A percentile compares a stretch with the other conserved stretches of the same genome.
Conservation (phyloP, 2,329 filamentous ascomycete species). For the Blastomyces gilchristii region DNA sequence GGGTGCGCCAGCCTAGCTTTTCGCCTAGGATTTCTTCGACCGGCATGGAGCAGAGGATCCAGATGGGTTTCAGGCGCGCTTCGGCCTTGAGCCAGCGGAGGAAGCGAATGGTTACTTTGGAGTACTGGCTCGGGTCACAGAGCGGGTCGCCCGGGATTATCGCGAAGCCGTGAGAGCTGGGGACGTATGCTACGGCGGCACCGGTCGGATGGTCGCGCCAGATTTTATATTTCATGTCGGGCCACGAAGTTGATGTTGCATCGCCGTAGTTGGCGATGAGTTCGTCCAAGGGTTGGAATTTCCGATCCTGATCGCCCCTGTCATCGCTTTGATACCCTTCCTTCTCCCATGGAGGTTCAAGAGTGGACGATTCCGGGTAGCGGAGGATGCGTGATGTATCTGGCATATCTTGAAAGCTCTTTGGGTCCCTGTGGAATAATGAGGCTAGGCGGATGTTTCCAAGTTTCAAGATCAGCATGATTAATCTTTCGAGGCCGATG, state of each 20-base stretch:
- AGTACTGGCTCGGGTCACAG: slow-evolving; percentile 68
- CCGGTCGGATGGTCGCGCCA: slow-evolving; percentile 74
- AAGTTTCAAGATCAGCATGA: slow-evolving; percentile 75
- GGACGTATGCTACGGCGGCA: slow-evolving; percentile 74
- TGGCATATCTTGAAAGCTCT: slow-evolving; percentile 65
- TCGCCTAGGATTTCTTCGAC: slow-evolving; percentile 70
- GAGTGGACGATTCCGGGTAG: slow-evolving; percentile 78
- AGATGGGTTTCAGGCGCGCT: slow-evolving; percentile 65
- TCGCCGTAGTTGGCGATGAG: slow-evolving; percentile 94
- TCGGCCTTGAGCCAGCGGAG: slow-evolving; percentile 65
- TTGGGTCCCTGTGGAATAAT: slow-evolving; percentile 78
- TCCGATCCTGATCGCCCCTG: slow-evolving; percentile 36
- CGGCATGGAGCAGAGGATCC: slow-evolving; percentile 74
- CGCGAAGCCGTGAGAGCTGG: slow-evolving; percentile 63
- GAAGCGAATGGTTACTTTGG: slow-evolving; percentile 62
- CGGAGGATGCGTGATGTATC: slow-evolving; percentile 52
- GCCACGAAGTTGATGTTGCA: slow-evolving; percentile 86
- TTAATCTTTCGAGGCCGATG: slow-evolving; percentile 77
- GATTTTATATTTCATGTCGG: slow-evolving; percentile 76
- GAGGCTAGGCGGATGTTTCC: slow-evolving; percentile 85
- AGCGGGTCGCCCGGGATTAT: slow-evolving; percentile 82
- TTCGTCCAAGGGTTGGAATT: slow-evolving; percentile 67
- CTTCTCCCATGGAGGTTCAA: slow-evolving; percentile 54
- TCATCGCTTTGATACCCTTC: slow-evolving; percentile 22
- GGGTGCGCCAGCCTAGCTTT: slow-evolving; percentile 74